These are phyloP conservation scores for Tricholoma hemisulphureum DNA, from an alignment of 768 basidiomycete species.

Conservation along the genomic window DNA sequence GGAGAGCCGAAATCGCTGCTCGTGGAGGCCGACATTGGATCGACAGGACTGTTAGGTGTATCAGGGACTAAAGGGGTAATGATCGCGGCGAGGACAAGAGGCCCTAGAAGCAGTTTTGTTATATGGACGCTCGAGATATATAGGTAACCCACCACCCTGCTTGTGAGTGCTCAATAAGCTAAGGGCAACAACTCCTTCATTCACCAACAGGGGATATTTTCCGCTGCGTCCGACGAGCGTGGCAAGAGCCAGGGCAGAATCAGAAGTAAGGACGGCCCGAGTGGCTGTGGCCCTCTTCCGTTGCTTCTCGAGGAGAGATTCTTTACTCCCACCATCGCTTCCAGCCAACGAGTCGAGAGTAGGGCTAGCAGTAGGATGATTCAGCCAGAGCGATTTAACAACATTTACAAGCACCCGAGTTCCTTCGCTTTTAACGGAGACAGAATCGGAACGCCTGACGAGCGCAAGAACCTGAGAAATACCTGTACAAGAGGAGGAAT, in stretches of 20 bases:
- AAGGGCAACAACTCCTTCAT: slow-evolving; percentile 84
- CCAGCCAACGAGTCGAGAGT: slow-evolving; percentile 13
- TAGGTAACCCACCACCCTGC: slow-evolving; percentile 56
- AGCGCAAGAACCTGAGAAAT: slow-evolving; percentile 73
- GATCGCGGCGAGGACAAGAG: slow-evolving; percentile 61
- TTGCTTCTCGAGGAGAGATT: slow-evolving; percentile 40
- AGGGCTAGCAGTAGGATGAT: slow-evolving; percentile 33
- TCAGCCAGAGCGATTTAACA: slow-evolving; percentile 74
- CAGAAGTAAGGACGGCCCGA: slow-evolving; percentile 46
- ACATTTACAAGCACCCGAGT: slow-evolving; percentile 86
- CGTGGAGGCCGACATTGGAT: slow-evolving; percentile 38
- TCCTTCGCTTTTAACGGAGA: slow-evolving; percentile 85
- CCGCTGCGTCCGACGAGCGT: slow-evolving; percentile 73
- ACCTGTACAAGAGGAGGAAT: slow-evolving; percentile 41
- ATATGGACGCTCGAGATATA: background rate
- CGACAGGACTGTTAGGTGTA: slow-evolving; percentile 30
- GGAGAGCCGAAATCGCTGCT: slow-evolving; percentile 50
- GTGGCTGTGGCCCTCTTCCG: slow-evolving; percentile 55
- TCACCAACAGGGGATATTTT: slow-evolving; percentile 82
- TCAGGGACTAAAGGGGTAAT: slow-evolving; percentile 49
- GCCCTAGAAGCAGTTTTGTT: slow-evolving; percentile 40
- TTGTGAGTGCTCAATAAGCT: slow-evolving; percentile 69
- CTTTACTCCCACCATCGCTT: slow-evolving; percentile 24
- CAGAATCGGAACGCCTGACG: slow-evolving; percentile 73
- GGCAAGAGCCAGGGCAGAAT: slow-evolving; percentile 61